Base-by-base conservation (phyloP, 176 grass and related monocot genomes). In the Microstegium vimineum region DNA sequence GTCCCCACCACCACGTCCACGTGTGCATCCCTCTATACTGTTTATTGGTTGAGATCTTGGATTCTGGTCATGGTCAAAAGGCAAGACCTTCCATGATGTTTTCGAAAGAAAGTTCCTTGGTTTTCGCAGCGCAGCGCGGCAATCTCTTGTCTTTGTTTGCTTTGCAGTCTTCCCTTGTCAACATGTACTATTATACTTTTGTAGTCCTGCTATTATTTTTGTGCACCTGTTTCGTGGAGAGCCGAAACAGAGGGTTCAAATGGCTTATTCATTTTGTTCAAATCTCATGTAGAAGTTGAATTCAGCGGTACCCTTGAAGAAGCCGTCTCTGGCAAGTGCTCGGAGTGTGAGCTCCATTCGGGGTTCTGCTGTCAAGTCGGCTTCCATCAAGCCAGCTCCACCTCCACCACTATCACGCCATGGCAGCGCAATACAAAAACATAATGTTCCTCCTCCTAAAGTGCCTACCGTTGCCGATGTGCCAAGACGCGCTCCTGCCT, bases 281-380 rank as follows among this genome's bases (percentile, higher is more conserved):
- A 79, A 84, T 76, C 72, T n/a, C 23, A 18, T 73, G 59, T 74
- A 94, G 92, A 91, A 75, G 63, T 62, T 78, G 54, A 90, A 76
- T 66, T 46, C 78, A 62, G 65, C 81, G 61, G 90, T 75, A 49
- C 80, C 73, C 56, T 25, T 73, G 52, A 91, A 91, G 69, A 94
- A 92, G 78, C 74, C 62, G 62, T 64, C 92, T 47, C 37, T 81
- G 35, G 61, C 74, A 66, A 81, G 81, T 73, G 62, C 33, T 62
- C 87, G 45, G 27, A 69, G 66, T 88, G 72, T 5, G 57, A 83
- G 38, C 23, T 67, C 26, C 18, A 69, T 34, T 40, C 28, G 54
- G 5, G 85, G 74, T 49, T 80, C 87, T 40, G 42, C 66, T 27
- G 35, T 57, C 7, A 79, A 83, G 69, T 73, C 82, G 3, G 73